Conservation (phyloP, 331 rosid species). For the Quercus lobata region DNA sequence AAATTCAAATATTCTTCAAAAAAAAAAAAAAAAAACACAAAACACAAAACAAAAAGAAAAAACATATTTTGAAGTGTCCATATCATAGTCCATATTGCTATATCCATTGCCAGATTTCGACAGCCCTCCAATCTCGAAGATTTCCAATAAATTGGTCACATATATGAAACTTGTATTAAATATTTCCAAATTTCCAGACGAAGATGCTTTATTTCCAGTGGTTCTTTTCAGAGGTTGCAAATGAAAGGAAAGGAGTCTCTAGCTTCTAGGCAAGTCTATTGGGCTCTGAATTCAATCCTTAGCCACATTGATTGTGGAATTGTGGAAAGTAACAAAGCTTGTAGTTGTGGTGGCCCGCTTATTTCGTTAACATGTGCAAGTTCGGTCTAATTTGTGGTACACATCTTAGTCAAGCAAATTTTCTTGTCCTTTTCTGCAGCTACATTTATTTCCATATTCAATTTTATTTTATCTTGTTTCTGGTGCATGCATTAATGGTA, state of each 20-base stretch:
- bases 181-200: background rate
- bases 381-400: background rate
- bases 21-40: no score
- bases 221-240: slow-evolving; percentile 14
- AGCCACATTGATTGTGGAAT: background rate
- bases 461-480: background rate
- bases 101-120: background rate
- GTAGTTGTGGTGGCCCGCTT: background rate
- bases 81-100: background rate
- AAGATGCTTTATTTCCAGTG: background rate
- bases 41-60: background rate
- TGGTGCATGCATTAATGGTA: background rate
- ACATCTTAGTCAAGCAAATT: background rate
- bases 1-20: no score
- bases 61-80: background rate
- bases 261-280: slow-evolving; percentile 12
- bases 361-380: background rate
- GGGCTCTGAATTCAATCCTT: no score
- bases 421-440: background rate
- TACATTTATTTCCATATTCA: background rate
- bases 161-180: background rate
- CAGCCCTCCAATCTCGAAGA: background rate
- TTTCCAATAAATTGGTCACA: background rate
- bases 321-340: slow-evolving; percentile 3
- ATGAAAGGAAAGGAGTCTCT: background rate